Conservation (phyloP, 2,329 filamentous ascomycete species). For the Nemania sp. region DNA sequence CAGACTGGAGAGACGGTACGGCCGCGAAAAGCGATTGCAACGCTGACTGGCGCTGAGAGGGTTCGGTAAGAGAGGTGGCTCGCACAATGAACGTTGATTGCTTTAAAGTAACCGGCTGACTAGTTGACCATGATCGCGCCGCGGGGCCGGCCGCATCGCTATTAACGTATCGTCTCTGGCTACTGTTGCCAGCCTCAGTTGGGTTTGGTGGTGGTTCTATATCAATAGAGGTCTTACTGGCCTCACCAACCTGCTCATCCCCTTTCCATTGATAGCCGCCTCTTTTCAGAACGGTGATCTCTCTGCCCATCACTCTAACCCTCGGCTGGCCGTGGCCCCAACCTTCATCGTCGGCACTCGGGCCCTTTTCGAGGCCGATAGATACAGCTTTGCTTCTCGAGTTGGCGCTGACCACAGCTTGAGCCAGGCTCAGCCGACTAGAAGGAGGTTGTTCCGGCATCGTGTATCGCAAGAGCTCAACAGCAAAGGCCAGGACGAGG, state of each 20-base stretch:
- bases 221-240: conserved; percentile 11
- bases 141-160: conserved; percentile 26
- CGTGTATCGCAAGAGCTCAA: conserved; percentile 65
- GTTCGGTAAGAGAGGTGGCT: conserved; percentile 47
- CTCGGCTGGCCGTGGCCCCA: conserved; percentile 77
- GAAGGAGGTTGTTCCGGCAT: conserved; percentile 86
- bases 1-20: conserved; percentile 56
- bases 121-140: conserved; percentile 53
- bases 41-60: conserved; percentile 48
- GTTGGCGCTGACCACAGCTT: conserved; percentile 83
- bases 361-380: conserved; percentile 70
- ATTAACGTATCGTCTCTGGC: conserved; percentile 23
- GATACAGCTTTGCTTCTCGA: conserved; percentile 76
- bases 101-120: conserved; percentile 55
- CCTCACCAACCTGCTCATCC: conserved; percentile 42
- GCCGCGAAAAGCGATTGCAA: conserved; percentile 54
- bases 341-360: conserved; percentile 69
- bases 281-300: conserved; percentile 75
- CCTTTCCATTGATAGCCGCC: conserved; percentile 70
- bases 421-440: conserved; percentile 80
- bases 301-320: conserved; percentile 72
- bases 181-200: conserved; percentile 25
- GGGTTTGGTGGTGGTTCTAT: conserved; percentile 24
- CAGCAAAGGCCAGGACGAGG: conserved; percentile 66
- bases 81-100: conserved; percentile 63